These are phyloP conservation scores for Aspergillus felis DNA, from an alignment of 2,329 filamentous ascomycete species.

Conservation along the genomic window DNA sequence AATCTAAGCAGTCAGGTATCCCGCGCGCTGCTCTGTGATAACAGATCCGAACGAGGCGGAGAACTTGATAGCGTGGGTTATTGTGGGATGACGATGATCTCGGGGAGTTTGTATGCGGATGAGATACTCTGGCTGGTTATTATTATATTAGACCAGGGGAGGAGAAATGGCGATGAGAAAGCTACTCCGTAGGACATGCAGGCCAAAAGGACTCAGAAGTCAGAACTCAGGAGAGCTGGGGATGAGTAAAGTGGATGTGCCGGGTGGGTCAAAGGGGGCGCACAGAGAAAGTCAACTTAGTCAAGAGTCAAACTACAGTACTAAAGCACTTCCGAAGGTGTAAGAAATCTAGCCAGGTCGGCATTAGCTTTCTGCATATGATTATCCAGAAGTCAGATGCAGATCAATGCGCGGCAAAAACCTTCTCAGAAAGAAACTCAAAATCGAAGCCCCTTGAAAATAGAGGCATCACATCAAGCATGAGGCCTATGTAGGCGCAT, in stretches of 20 bases:
- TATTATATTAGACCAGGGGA: background rate
- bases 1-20: background rate
- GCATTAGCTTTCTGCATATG: background rate
- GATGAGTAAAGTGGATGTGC: background rate
- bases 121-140: background rate
- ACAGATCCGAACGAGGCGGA: background rate
- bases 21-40: background rate
- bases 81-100: background rate
- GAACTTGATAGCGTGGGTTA: background rate
- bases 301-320: background rate
- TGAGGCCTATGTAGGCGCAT: background rate
- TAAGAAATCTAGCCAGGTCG: background rate
- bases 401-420: too few species aligned
- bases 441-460: background rate
- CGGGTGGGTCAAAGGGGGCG: conserved; percentile 3
- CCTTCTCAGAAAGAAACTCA: background rate
- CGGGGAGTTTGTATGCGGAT: background rate
- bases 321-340: background rate
- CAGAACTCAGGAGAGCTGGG: conserved; percentile 6
- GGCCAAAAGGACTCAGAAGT: background rate
- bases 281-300: background rate
- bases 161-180: background rate
- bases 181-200: conserved; percentile 1
- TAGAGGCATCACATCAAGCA: background rate
- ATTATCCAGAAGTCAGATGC: background rate